These are phyloP conservation scores for Beauveria pseudobassiana DNA, from an alignment of 2,329 filamentous ascomycete species.

Conservation along the genomic window DNA sequence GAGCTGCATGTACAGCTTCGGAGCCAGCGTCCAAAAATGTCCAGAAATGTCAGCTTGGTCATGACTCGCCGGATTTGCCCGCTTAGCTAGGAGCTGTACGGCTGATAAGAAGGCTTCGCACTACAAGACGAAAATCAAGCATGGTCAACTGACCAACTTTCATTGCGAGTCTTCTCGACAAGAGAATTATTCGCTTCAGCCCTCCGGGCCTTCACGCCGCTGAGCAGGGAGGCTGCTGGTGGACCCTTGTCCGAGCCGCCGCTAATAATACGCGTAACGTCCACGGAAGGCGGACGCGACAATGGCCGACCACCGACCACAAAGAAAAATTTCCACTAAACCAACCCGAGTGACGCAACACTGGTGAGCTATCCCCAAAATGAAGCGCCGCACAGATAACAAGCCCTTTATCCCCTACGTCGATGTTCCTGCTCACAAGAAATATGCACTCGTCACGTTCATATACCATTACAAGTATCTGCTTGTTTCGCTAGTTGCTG, in stretches of 20 bases:
- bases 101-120: background rate
- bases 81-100: background rate
- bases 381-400: background rate
- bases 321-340: background rate
- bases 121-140: background rate
- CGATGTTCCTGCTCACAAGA: background rate
- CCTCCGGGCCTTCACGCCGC: background rate
- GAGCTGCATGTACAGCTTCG: background rate
- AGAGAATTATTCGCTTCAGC: slow-evolving; percentile 3
- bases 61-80: slow-evolving; percentile 2
- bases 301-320: background rate
- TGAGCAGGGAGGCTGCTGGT: background rate
- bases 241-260: background rate
- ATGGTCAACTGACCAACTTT: slow-evolving; percentile 1
- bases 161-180: background rate
- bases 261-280: background rate
- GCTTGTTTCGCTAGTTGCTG: background rate
- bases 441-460: background rate
- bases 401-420: background rate
- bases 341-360: too few relatives aligned
- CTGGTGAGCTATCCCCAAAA: too few relatives aligned
- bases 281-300: background rate
- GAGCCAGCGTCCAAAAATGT: background rate
- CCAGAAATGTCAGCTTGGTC: background rate
- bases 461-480: background rate